Percentiles rank a stretch among this genome's conserved stretches.
phyloP scores from a whole-genome alignment of 139 green algal species.

The Asterochloris sp. region DNA sequence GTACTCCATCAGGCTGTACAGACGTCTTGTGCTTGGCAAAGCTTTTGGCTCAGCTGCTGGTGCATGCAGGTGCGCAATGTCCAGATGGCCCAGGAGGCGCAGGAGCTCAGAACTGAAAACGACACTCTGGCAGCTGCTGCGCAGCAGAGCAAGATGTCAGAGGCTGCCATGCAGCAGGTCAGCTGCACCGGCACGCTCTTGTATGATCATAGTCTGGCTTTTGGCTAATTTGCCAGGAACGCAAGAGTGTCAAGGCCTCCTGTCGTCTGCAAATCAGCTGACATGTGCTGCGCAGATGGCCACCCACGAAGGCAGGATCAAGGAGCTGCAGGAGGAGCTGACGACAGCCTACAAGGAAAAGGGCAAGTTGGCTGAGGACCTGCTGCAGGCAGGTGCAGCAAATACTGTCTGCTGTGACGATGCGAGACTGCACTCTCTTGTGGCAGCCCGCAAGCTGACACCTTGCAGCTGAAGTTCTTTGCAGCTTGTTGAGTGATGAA shows the following conservation, averaged over 20 bases:
- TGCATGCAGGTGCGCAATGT: conserved; percentile 51
- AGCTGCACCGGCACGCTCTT: neutral
- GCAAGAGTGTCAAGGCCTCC: neutral
- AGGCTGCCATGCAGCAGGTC: conserved; percentile 23
- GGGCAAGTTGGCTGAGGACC: conserved; percentile 35
- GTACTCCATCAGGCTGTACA: neutral
- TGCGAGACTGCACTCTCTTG: no score
- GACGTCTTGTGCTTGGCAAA: neutral
- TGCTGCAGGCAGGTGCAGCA: conserved; percentile 25
- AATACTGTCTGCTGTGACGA: no score
- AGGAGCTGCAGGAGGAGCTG: conserved; percentile 40
- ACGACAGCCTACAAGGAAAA: conserved; percentile 45
- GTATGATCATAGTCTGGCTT: neutral
- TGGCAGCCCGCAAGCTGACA: no score
- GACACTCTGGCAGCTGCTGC: conserved; percentile 29
- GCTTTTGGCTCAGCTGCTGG: neutral
- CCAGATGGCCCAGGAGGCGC: conserved; percentile 72
- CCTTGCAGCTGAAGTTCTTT: no score
- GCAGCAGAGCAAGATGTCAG: conserved; percentile 17
- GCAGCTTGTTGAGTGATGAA: no score
- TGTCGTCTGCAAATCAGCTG: neutral
- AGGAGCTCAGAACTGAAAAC: conserved; percentile 68
- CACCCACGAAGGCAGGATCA: conserved; percentile 16
- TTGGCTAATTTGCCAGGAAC: neutral
- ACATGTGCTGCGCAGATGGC: conserved; percentile 15